Base-by-base conservation (phyloP, 768 basidiomycete genomes). In the Kwoniella sp. region DNA sequence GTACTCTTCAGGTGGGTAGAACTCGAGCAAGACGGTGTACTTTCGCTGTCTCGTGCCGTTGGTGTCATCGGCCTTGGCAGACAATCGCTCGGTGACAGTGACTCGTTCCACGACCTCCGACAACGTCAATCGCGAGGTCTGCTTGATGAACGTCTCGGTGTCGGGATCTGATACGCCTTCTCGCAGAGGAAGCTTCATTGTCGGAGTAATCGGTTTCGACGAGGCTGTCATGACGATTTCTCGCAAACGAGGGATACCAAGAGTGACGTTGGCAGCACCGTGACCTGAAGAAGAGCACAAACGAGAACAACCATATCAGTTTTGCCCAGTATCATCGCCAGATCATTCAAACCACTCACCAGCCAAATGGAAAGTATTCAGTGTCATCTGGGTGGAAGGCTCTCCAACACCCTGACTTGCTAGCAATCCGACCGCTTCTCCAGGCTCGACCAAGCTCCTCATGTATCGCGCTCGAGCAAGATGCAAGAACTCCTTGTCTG, bases 221-320 rank as follows among this genome's bases (percentile, higher is more conserved):
- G 95, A 94, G 5, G 96, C 96, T 0, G 95, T 97, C 94, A 98
- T 97, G 73, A 99, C 92, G 75, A 99, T 96, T 83, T 99, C 96
- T 80, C 95, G 89, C 7, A 99, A 84, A 76, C 96, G 95, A 45
- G 96, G 96, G 73, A 99, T 99, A 86, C 96, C 96, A 50, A 99
- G 86, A 0, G 96, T 99, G 66, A 99, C 96, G 79, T 99, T 99
- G 47, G 96, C 96, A 65, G 96, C 96, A 82, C 96, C 95, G 77
- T 98, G 96, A 69, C 95, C 92, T 93, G 70, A 37, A 17, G 26
- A 61, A 55, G 30, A 15, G 29, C 17, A 15, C 26, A 53, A 53
- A 17, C 25, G 11, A 17, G 25, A 53, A 28, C 9, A 28, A 25
- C 25, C 1, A 13, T 13, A 34, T 34, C 13, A 34, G n/a, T n/a